A percentile compares a stretch with the other conserved stretches of the same genome.
Conservation (phyloP, 768 basidiomycete genomes). For the Collybia mongolica region DNA sequence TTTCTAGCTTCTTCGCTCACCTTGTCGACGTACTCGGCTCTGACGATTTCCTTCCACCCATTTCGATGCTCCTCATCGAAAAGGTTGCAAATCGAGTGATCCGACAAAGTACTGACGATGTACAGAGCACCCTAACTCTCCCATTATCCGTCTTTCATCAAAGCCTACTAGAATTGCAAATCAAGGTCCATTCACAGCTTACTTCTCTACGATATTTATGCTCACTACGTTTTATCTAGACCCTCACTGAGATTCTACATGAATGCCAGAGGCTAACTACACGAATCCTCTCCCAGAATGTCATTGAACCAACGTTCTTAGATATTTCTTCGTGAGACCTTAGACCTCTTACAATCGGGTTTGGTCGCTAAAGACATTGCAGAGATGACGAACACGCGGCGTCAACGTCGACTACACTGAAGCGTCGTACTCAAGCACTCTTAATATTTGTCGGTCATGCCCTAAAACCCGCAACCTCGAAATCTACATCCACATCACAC, state of each 20-base stretch:
- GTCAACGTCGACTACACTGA: slow-evolving; percentile 41
- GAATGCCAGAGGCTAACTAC: slow-evolving; percentile 63
- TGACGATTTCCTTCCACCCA: slow-evolving; percentile 75
- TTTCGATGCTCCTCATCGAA: slow-evolving; percentile 84
- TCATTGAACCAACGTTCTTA: slow-evolving; percentile 46
- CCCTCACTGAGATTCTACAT: slow-evolving; percentile 59
- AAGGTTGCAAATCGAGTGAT: slow-evolving; percentile 69
- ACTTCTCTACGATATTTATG: not conserved
- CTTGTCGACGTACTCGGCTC: slow-evolving; percentile 81
- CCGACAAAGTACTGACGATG: slow-evolving; percentile 61
- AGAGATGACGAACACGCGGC: slow-evolving; percentile 62
- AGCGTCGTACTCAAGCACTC: slow-evolving; percentile 66
- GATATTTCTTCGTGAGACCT: slow-evolving; percentile 52
- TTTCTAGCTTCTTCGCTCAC: slow-evolving; percentile 83
- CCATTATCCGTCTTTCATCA: slow-evolving; percentile 68
- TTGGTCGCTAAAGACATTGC: not conserved
- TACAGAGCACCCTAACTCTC: slow-evolving; percentile 56
- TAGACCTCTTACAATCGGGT: not conserved
- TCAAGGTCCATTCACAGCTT: slow-evolving; percentile 41
- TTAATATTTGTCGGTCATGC: slow-evolving; percentile 61
- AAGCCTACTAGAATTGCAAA: slow-evolving; percentile 43
- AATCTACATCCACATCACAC: slow-evolving; percentile 16
- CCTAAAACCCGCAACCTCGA: slow-evolving; percentile 31
- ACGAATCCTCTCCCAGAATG: slow-evolving; percentile 37
- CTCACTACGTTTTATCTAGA: slow-evolving; percentile 32